Evolutionary conservation across 768 basidiomycete genomes (phyloP), one percentile per base, ranked within the genome.

Genomic region (Galerina sulciceps): DNA sequence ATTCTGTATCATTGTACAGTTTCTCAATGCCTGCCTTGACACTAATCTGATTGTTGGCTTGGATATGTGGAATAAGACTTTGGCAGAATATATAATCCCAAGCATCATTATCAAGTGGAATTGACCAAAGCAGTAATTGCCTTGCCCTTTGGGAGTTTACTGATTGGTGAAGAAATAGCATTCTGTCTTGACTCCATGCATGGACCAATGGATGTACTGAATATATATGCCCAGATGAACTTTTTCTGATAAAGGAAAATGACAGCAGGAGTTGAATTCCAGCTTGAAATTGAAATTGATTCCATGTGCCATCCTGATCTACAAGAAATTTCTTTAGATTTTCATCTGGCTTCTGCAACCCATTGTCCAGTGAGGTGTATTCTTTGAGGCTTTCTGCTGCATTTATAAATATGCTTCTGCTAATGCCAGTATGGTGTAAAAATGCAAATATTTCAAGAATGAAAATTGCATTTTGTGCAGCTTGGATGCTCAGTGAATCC

Each of bases 391-490:
- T 4, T 9, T 23, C 5, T 14, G 62, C 58, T 43, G 64, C 64
- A 44, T 41, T 26, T 40, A 42, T 52, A 20, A 65, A 60, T 17
- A 65, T 59, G 1, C 22, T 43, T 31, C 60, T 58, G 49, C 38
- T 13, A 47, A 65, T 63, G 26, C 62, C 55, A 6, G 40, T 50
- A 56, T 65, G 59, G 41, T 67, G 66, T 10, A 65, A 47, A 45
- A 67, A 67, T 6, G 66, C 53, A 60, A 57, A 60, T 1, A 47
- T 63, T 35, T 64, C 55, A 23, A 65, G 52, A 26, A 63, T 53
- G 2, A 26, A 11, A 57, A 67, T 34, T 22, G 66, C 66, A 56
- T 6, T 46, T 17, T 65, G 23, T 20, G 64, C 61, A 26, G 41
- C 52, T 40, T 61, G 34, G 8, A 31, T 3, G 31, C 37, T 17